A percentile compares a stretch with the other conserved stretches of the same genome.
Conservation (phyloP, 768 basidiomycete species). For the Termitomyces sp. region DNA sequence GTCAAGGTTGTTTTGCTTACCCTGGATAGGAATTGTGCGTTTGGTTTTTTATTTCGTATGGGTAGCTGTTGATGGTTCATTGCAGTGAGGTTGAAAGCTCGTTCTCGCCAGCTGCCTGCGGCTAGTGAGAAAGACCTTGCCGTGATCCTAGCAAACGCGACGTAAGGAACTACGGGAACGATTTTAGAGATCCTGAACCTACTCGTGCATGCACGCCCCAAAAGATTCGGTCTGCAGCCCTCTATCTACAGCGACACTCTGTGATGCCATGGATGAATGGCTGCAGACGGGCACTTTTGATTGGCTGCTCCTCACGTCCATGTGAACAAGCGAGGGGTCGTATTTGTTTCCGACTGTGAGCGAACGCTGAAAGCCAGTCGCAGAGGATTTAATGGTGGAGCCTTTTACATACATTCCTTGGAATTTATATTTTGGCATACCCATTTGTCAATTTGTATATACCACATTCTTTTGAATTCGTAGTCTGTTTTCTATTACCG, state of each 20-base stretch:
- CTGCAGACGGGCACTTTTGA: conserved; percentile 1
- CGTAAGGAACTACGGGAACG: conserved; percentile 1
- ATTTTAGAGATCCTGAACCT: neutral
- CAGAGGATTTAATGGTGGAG: neutral
- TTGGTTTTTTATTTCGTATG: neutral
- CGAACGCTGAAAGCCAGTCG: neutral
- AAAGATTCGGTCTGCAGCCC: neutral
- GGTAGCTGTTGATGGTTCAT: conserved; percentile 6
- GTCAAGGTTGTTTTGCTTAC: conserved; percentile 87
- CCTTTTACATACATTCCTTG: neutral
- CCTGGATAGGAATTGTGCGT: conserved; percentile 88
- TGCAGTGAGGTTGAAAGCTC: conserved; percentile 85
- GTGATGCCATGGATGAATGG: neutral
- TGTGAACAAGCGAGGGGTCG: neutral
- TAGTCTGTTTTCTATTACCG: neutral
- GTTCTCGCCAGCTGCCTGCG: conserved; percentile 79
- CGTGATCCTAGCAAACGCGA: conserved; percentile 41
- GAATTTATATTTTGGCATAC: conserved; percentile 1
- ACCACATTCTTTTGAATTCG: neutral
- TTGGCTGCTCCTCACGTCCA: neutral
- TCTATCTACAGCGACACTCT: neutral
- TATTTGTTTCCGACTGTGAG: neutral
- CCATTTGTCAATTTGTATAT: conserved; percentile 4
- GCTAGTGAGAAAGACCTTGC: conserved; percentile 86
- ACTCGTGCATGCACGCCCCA: neutral